These are phyloP conservation scores for Zasmidium angulare DNA, from an alignment of 2,329 filamentous ascomycete species.

Conservation along the genomic window DNA sequence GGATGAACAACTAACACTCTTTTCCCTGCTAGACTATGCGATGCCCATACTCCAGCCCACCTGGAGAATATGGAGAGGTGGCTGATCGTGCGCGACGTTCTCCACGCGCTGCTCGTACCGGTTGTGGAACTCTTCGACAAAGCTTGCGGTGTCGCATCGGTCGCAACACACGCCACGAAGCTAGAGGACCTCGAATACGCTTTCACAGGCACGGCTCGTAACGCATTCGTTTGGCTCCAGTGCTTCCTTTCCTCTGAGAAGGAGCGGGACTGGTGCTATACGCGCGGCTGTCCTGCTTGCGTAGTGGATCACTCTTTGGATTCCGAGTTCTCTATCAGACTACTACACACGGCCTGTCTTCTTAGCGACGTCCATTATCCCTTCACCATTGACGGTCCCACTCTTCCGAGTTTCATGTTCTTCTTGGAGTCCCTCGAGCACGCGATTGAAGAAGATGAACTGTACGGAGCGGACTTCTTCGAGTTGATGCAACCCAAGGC, in stretches of 20 bases:
- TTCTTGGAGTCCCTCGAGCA: conserved; percentile 44
- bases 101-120: conserved; percentile 60
- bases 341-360: conserved; percentile 49
- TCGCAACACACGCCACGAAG: conserved; percentile 48
- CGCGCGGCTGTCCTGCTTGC: conserved; percentile 56
- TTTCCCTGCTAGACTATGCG: conserved; percentile 46
- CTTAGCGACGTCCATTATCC: conserved; percentile 44
- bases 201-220: conserved; percentile 56
- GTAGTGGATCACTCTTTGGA: conserved; percentile 45
- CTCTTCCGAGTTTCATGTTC: conserved; percentile 38
- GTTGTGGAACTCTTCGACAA: conserved; percentile 57
- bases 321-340: conserved; percentile 49
- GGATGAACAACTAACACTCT: conserved; percentile 33
- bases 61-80: conserved; percentile 39
- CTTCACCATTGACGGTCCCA: conserved; percentile 35
- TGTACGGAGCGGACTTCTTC: conserved; percentile 47
- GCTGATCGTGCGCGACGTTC: conserved; percentile 58
- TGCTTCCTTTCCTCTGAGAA: conserved; percentile 57
- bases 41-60: conserved; percentile 38
- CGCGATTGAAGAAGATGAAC: conserved; percentile 43
- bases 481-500: conserved; percentile 46
- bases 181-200: conserved; percentile 57
- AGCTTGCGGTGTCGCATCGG: conserved; percentile 53
- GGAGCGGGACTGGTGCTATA: conserved; percentile 56
- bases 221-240: conserved; percentile 59